phyloP scores from a whole-genome alignment of 164 flowering plant genomes.

The Euptelea pleiosperma region DNA sequence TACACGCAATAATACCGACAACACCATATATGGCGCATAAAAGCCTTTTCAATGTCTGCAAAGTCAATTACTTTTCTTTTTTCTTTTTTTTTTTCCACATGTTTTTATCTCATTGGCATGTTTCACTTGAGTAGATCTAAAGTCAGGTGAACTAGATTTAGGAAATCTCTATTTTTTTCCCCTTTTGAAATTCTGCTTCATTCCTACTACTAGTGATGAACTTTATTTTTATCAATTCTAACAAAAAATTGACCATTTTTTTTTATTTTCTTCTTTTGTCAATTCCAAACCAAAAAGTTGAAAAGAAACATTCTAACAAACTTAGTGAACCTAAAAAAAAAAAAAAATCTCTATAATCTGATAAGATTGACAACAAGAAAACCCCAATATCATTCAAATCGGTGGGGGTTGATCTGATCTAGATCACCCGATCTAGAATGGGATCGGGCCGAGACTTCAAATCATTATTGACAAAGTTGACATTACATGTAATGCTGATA shows the following conservation, averaged over 20 bases:
- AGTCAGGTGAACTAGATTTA: neutral
- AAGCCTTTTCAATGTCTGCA: constrained; percentile 21
- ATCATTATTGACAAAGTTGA: no score
- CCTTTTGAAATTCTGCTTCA: neutral
- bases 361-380: no score
- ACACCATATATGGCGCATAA: constrained; percentile 29
- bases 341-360: no score
- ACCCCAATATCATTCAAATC: no score
- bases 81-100: constrained; percentile 8
- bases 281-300: no score
- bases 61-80: constrained; percentile 29
- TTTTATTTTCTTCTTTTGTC: no score
- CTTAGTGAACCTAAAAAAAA: no score
- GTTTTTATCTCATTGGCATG: constrained; percentile 20
- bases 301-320: no score
- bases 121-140: neutral
- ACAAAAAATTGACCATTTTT: neutral
- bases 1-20: constrained; percentile 37
- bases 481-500: no score
- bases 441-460: no score
- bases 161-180: neutral
- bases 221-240: neutral
- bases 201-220: neutral
- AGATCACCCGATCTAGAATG: no score
- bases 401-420: no score